These are phyloP conservation scores for Phialophora tarda DNA, from an alignment of 2,329 filamentous ascomycete species.

Conservation along the genomic window DNA sequence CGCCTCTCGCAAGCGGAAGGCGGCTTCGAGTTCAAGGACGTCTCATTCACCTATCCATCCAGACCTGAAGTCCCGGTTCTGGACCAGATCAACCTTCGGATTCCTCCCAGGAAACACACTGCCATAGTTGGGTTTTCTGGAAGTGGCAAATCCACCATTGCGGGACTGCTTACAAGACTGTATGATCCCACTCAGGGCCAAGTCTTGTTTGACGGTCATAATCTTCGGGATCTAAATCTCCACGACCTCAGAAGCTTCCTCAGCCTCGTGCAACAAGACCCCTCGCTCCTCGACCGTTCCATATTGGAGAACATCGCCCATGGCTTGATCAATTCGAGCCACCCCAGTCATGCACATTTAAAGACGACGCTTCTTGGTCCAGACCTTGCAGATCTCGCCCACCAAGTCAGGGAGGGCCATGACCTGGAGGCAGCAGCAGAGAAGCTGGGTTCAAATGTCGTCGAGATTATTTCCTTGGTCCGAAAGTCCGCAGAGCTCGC, in stretches of 20 bases:
- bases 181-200: slow-evolving; percentile 46
- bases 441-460: slow-evolving; percentile 44
- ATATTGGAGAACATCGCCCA: slow-evolving; percentile 61
- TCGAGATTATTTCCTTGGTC: slow-evolving; percentile 59
- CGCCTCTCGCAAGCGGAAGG: slow-evolving; percentile 9
- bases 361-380: slow-evolving; percentile 37
- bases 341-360: slow-evolving; percentile 41
- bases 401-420: slow-evolving; percentile 20
- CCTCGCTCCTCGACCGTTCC: slow-evolving; percentile 57
- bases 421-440: slow-evolving; percentile 17
- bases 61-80: slow-evolving; percentile 45
- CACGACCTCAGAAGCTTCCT: slow-evolving; percentile 46
- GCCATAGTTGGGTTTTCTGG: slow-evolving; percentile 58
- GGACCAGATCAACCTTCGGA: slow-evolving; percentile 43
- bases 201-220: slow-evolving; percentile 42
- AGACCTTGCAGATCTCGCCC: slow-evolving; percentile 15
- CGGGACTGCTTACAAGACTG: slow-evolving; percentile 46
- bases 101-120: slow-evolving; percentile 47
- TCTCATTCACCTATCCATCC: slow-evolving; percentile 47
- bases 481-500: slow-evolving; percentile 57
- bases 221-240: slow-evolving; percentile 40
- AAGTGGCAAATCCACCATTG: slow-evolving; percentile 58
- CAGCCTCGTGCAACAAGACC: slow-evolving; percentile 58
- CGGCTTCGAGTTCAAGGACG: slow-evolving; percentile 45
- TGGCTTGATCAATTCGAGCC: slow-evolving; percentile 50